phyloP scores from a whole-genome alignment of 148 eudicot genomes.

The Chenopodium quinoa region DNA sequence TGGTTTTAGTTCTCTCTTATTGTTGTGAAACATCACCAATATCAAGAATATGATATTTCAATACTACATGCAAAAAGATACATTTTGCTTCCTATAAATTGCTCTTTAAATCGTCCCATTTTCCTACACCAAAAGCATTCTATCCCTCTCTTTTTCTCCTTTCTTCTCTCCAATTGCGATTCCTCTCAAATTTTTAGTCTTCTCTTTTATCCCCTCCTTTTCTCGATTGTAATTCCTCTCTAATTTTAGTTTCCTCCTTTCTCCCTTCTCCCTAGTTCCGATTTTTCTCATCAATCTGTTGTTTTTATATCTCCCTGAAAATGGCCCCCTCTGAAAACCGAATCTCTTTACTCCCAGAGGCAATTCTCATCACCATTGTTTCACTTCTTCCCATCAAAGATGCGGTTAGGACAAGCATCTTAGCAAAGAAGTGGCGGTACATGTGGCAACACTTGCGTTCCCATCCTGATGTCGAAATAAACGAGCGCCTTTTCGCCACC shows the following conservation, averaged over 20 bases:
- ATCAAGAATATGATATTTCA: background rate
- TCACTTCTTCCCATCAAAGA: slow-evolving; percentile 42
- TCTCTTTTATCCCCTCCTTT: too few species aligned
- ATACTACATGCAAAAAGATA: background rate
- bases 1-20: too few species aligned
- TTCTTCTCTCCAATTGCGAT: background rate
- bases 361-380: slow-evolving; percentile 24
- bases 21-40: background rate
- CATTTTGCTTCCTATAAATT: background rate
- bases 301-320: background rate
- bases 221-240: too few species aligned
- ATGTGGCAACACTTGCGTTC: slow-evolving; percentile 10
- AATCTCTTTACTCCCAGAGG: slow-evolving; percentile 24
- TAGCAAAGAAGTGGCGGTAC: slow-evolving; percentile 27
- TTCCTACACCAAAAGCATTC: background rate
- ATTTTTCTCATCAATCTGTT: background rate
- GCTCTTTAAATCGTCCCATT: too few species aligned
- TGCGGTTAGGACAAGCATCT: slow-evolving; percentile 28
- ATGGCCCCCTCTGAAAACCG: background rate
- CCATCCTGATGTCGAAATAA: slow-evolving; percentile 22
- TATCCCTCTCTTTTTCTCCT: background rate
- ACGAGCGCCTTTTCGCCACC: slow-evolving; percentile 18
- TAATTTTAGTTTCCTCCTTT: too few species aligned
- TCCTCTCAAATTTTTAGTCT: too few species aligned
- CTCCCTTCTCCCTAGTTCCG: too few species aligned